These are phyloP conservation scores for Rhododendron henanense DNA, from an alignment of 148 eudicot species.

Conservation along the genomic window DNA sequence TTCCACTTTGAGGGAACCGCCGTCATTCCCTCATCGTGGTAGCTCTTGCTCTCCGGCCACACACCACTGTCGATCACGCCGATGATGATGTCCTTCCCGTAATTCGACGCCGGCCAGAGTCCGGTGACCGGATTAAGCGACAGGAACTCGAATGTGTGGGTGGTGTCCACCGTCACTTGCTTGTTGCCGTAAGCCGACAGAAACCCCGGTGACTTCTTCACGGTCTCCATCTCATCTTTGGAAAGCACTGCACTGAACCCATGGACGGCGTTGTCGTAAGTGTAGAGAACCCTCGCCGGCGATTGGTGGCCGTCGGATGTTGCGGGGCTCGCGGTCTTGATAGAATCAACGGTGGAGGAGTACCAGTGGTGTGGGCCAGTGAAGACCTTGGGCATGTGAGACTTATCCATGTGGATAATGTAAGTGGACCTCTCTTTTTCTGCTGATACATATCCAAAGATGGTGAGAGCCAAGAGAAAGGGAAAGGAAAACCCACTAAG, in stretches of 20 bases:
- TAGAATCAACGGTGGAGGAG: slow-evolving; percentile 45
- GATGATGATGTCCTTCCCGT: slow-evolving; percentile 44
- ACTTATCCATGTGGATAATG: slow-evolving; percentile 38
- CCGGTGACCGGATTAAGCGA: slow-evolving; percentile 39
- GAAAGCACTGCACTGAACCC: slow-evolving; percentile 57
- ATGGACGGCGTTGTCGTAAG: slow-evolving; percentile 47
- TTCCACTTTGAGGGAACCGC: slow-evolving; percentile 42
- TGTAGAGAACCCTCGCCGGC: slow-evolving; percentile 17
- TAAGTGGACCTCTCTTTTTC: slow-evolving; percentile 18
- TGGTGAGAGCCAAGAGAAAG: background rate
- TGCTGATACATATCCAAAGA: background rate
- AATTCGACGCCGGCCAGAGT: slow-evolving; percentile 57
- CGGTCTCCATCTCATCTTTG: slow-evolving; percentile 28
- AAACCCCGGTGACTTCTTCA: slow-evolving; percentile 35
- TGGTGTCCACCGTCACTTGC: slow-evolving; percentile 41
- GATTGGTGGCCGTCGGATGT: background rate
- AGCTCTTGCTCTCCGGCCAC: slow-evolving; percentile 70
- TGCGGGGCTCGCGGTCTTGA: background rate
- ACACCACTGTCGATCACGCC: slow-evolving; percentile 65
- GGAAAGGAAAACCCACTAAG: background rate
- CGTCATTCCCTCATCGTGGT: slow-evolving; percentile 43
- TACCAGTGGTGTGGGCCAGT: slow-evolving; percentile 64
- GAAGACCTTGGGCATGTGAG: slow-evolving; percentile 35
- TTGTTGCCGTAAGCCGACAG: slow-evolving; percentile 36
- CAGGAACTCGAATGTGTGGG: slow-evolving; percentile 49